Evolutionary conservation across 1,284 basidiomycete species (phyloP).

Genomic region (Coriolopsis trogii): DNA sequence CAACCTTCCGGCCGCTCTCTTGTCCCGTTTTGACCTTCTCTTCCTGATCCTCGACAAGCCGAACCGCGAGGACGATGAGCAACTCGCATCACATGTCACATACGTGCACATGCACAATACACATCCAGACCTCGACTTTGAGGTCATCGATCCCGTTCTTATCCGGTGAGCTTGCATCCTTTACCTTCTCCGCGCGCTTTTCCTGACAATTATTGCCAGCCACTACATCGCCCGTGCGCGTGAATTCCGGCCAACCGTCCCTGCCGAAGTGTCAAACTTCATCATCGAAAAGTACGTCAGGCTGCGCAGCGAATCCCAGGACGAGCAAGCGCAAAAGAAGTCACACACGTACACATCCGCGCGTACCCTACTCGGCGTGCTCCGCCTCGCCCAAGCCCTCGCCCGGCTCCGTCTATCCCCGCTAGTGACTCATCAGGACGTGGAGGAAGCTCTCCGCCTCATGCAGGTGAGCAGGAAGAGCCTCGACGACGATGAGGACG

Average conservation of each 20-base stretch:
- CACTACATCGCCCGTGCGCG: conserved; percentile 98
- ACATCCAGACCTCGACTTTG: conserved; percentile 86
- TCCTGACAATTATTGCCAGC: conserved; percentile 41
- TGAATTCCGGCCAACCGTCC: conserved; percentile 85
- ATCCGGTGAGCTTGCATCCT: conserved; percentile 72
- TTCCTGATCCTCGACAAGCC: conserved; percentile 99
- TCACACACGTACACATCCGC: conserved; percentile 96
- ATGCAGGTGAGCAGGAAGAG: conserved; percentile 97
- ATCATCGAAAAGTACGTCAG: conserved; percentile 96
- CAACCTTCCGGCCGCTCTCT: conserved; percentile 94
- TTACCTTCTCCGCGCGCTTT: background rate
- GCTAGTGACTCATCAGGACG: conserved; percentile 83
- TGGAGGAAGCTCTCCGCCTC: conserved; percentile 95
- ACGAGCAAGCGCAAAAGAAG: conserved; percentile 88
- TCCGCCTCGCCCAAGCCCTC: conserved; percentile 93
- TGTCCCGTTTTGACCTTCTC: conserved; percentile 95
- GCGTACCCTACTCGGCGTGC: conserved; percentile 91
- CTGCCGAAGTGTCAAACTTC: conserved; percentile 87
- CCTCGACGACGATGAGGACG: conserved; percentile 79
- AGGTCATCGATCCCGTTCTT: conserved; percentile 82
- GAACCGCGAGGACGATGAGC: conserved; percentile 91
- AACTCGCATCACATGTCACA: conserved; percentile 96
- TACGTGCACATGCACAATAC: conserved; percentile 96
- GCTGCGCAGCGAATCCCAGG: conserved; percentile 90
- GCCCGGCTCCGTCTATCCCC: conserved; percentile 89